Evolutionary conservation across 75 land plant species (phyloP).

Genomic region (Adiantum capillusveneris): DNA sequence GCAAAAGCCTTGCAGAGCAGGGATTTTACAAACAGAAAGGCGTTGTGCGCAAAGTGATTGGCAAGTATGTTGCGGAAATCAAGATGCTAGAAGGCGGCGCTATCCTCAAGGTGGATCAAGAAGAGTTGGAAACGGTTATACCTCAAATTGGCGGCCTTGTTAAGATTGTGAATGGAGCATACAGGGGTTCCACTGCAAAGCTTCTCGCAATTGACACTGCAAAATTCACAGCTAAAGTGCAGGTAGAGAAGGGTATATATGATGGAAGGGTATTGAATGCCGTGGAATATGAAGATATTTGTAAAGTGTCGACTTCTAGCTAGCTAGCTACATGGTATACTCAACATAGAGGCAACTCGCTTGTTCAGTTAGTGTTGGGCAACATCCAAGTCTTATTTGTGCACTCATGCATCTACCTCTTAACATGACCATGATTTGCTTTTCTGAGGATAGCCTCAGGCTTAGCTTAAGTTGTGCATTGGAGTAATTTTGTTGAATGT

Average conservation of each 20-base stretch:
- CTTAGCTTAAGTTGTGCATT: too few species aligned
- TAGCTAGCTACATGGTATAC: too few species aligned
- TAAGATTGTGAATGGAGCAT: conserved; percentile 91
- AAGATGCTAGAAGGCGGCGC: conserved; percentile 83
- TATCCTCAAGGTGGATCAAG: conserved; percentile 85
- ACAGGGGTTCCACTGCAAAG: conserved; percentile 77
- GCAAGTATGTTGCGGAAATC: conserved; percentile 87
- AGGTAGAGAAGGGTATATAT: conserved; percentile 88
- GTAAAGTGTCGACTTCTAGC: conserved; percentile 36
- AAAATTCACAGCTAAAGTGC: conserved; percentile 76
- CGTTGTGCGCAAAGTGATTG: conserved; percentile 67
- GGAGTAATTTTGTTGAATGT: too few species aligned
- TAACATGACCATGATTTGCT: too few species aligned
- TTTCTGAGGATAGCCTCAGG: too few species aligned
- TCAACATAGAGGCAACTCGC: too few species aligned
- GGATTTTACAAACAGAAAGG: conserved; percentile 96
- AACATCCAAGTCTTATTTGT: too few species aligned
- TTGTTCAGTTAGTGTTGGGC: too few species aligned
- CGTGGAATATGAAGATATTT: conserved; percentile 89
- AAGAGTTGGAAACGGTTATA: conserved; percentile 91
- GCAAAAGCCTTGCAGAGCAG: conserved; percentile 66
- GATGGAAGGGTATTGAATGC: conserved; percentile 74
- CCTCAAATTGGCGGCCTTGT: conserved; percentile 92
- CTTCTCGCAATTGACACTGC: conserved; percentile 60
- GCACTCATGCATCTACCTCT: too few species aligned